A percentile compares a stretch with the other conserved stretches of the same genome.
These are phyloP conservation scores for Fusarium domesticum DNA, from an alignment of 2,329 filamentous ascomycete species.

Conservation along the genomic window DNA sequence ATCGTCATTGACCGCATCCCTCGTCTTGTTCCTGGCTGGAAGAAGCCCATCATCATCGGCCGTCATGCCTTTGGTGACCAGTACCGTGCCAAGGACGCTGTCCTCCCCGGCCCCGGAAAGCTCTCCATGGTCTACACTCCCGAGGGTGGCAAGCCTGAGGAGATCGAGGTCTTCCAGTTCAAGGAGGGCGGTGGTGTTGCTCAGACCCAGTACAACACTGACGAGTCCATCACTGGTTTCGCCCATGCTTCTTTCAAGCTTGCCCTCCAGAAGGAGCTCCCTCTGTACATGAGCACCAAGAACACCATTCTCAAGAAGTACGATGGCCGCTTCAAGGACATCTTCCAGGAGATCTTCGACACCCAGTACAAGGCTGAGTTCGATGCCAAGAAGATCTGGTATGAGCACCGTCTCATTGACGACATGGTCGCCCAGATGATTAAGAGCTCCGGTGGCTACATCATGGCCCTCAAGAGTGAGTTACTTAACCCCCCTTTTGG, in stretches of 20 bases:
- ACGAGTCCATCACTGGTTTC: constrained; percentile 91
- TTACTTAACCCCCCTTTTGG: constrained; percentile 18
- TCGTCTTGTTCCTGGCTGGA: constrained; percentile 93
- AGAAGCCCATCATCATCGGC: constrained; percentile 98
- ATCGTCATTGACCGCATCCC: constrained; percentile 95
- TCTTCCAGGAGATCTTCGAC: constrained; percentile 97
- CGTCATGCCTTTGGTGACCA: constrained; percentile 98
- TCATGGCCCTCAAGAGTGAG: constrained; percentile 97
- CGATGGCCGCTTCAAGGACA: constrained; percentile 98
- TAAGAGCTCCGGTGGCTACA: constrained; percentile 93
- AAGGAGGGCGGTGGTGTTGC: constrained; percentile 81
- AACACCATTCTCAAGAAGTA: constrained; percentile 99
- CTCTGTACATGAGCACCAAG: constrained; percentile 99
- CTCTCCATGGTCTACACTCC: constrained; percentile 95
- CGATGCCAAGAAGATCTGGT: constrained; percentile 92
- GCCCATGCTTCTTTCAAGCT: constrained; percentile 97
- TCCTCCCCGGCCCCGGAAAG: constrained; percentile 79
- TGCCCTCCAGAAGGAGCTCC: constrained; percentile 78
- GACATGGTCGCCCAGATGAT: constrained; percentile 99
- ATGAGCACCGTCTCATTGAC: constrained; percentile 98
- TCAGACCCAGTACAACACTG: constrained; percentile 97
- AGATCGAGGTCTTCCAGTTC: constrained; percentile 89
- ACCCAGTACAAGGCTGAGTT: constrained; percentile 82
- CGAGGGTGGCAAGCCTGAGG: constrained; percentile 73
- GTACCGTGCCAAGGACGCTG: constrained; percentile 92